Evolutionary conservation across 306 rosid species (phyloP), one percentile per base, ranked within the genome.

Genomic region (Psophocarpus tetragonolobus): DNA sequence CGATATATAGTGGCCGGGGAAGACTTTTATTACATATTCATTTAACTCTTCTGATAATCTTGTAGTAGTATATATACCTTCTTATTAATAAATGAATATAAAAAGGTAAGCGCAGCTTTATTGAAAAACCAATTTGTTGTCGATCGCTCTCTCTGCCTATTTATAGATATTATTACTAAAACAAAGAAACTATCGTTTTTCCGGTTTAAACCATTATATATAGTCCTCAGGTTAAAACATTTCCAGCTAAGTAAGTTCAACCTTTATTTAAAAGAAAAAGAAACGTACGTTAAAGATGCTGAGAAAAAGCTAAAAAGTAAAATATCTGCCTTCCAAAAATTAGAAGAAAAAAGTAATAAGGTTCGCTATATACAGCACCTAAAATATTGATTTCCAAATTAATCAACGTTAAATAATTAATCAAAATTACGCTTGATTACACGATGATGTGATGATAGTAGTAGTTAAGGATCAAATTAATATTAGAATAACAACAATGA

Each of bases 251-350:
- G n/a, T 61, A 50, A 56, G 76, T 74, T 7, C 38, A 21, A 41
- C 3, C 36, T 82, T 63, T 70, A 29, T 71, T 56, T 71, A 57
- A 80, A 84, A 51, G 71, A 50, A 79, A 79, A 60, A 83, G 84
- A 61, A 75, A 35, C 38, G 76, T 76, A 61, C 78, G 39, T 70
- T 8, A 82, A 82, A 79, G 76, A 54, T 80, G 69, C 71, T 65
- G 62, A 56, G 50, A 53, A 45, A 75, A 77, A 71, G 60, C 75
- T 32, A 71, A 26, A 80, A 67, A 82, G 82, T 81, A 26, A 74
- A 54, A 74, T 56, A 51, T 54, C 63, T 17, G 27, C 30, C 58
- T 20, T 17, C 70, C 58, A 63, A 50, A 73, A 76, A 41, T 9
- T 77, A 78, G 60, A 53, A 76, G 68, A 80, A 71, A 35, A 79